These are phyloP conservation scores for Thielaviopsis ethacetica DNA, from an alignment of 2,329 filamentous ascomycete species.

Conservation along the genomic window DNA sequence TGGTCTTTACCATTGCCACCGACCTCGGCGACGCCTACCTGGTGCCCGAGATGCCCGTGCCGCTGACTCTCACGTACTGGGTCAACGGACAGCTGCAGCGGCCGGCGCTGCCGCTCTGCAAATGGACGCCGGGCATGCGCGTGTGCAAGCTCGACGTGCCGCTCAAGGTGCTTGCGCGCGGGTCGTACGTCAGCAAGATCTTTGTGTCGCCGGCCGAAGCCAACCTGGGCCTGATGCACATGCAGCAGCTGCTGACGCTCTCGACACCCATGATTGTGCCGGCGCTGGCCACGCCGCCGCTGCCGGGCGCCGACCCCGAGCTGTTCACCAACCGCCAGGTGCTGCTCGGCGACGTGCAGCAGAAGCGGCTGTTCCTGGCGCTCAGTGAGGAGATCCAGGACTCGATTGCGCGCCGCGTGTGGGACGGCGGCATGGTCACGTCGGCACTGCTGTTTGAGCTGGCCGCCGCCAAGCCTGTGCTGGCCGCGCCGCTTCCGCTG, in stretches of 20 bases:
- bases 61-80: conserved; percentile 19
- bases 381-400: conserved; percentile 41
- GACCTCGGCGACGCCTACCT: conserved; percentile 41
- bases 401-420: conserved; percentile 42
- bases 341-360: conserved; percentile 10
- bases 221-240: conserved; percentile 5
- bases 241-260: conserved; percentile 6
- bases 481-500: background rate
- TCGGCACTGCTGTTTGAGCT: conserved; percentile 19
- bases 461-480: background rate
- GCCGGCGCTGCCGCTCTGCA: conserved; percentile 16
- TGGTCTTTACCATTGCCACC: conserved; percentile 39
- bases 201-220: conserved; percentile 11
- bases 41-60: conserved; percentile 26
- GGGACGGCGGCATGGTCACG: conserved; percentile 38
- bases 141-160: conserved; percentile 21
- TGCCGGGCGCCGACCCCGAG: conserved; percentile 3
- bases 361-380: conserved; percentile 9
- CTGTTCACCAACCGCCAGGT: conserved; percentile 10
- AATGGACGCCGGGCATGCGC: conserved; percentile 22
- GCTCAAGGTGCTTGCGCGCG: conserved; percentile 11
- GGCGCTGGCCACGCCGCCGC: conserved; percentile 3
- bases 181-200: conserved; percentile 10
- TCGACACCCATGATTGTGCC: conserved; percentile 10
- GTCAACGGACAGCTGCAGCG: conserved; percentile 19